A percentile compares a stretch with the other conserved stretches of the same genome.
These are phyloP conservation scores for Phyllosticta citriasiana DNA, from an alignment of 2,329 filamentous ascomycete species.

Conservation along the genomic window DNA sequence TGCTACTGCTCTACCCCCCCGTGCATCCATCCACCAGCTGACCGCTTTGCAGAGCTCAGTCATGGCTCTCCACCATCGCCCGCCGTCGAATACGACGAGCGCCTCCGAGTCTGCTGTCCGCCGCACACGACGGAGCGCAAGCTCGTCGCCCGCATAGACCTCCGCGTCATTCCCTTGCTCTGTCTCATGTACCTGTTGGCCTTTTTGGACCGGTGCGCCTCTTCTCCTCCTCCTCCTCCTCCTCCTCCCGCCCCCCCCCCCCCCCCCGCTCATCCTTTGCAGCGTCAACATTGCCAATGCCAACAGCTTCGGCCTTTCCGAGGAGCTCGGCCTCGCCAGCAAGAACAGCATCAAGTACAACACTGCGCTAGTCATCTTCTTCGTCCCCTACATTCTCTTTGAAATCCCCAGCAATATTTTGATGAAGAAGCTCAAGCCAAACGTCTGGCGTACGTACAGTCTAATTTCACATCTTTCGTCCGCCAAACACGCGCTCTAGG, in stretches of 20 bases:
- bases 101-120: constrained; percentile 33
- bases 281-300: constrained; percentile 46
- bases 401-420: constrained; percentile 45
- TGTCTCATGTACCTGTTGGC: constrained; percentile 42
- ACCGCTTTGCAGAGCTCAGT: constrained; percentile 14
- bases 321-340: constrained; percentile 33
- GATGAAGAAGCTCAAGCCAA: constrained; percentile 42
- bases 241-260: neutral
- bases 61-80: constrained; percentile 11
- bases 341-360: constrained; percentile 36
- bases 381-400: constrained; percentile 43
- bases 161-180: constrained; percentile 39
- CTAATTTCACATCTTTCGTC: neutral
- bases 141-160: constrained; percentile 36
- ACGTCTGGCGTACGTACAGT: constrained; percentile 34
- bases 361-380: constrained; percentile 44
- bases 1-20: neutral
- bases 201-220: constrained; percentile 28
- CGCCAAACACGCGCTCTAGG: neutral
- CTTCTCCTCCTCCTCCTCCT: neutral
- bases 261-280: neutral
- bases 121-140: constrained; percentile 40
- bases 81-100: constrained; percentile 25
- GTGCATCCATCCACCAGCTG: neutral
- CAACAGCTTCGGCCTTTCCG: constrained; percentile 40